Evolutionary conservation across 768 basidiomycete species (phyloP), one percentile per base, ranked within the genome.

Genomic region (Hericium alpestre): DNA sequence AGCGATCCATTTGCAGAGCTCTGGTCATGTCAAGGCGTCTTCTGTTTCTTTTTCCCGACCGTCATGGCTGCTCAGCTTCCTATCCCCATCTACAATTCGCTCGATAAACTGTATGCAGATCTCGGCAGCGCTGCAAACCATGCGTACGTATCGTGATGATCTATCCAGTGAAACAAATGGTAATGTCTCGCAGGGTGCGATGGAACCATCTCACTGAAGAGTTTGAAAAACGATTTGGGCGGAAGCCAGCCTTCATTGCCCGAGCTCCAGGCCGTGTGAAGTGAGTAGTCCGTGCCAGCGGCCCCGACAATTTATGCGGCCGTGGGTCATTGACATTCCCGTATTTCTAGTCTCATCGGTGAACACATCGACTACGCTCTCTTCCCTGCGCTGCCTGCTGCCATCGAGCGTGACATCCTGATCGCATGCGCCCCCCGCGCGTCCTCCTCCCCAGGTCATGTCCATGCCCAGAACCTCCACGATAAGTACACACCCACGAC

Each of bases 321-420:
- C 9, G 55, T 59, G 63, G 56, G 51, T 38, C 23, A 13, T 38
- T 38, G 16, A 22, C 37, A 25, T 25, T 25, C 25, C 25, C 25
- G 23, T 13, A 18, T 25, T 27, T 15, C 16, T 43, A 64, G 57
- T 53, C 55, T 70, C 16, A 67, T 72, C 82, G 87, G 88, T 37
- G 88, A 90, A 71, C 87, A 91, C 65, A 86, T 91, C 67, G 89
- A 91, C 69, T 91, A 91, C 62, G 81, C 84, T 0, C 73, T 90
- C 25, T 90, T 91, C 62, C 90, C 90, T 3, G 89, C 89, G 8
- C 76, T 93, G 38, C 92, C 90, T 15, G 79, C 85, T n/a, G 91
- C 90, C 0, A 79, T 93, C 40, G 90, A 91, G 61, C 81, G 81
- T 53, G 92, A 92, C 67, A 84, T 92, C 62, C 74, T 93, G 53